Evolutionary conservation across 768 basidiomycete species (phyloP), one percentile per base, ranked within the genome.

Genomic region (Hygrocybe punicea): DNA sequence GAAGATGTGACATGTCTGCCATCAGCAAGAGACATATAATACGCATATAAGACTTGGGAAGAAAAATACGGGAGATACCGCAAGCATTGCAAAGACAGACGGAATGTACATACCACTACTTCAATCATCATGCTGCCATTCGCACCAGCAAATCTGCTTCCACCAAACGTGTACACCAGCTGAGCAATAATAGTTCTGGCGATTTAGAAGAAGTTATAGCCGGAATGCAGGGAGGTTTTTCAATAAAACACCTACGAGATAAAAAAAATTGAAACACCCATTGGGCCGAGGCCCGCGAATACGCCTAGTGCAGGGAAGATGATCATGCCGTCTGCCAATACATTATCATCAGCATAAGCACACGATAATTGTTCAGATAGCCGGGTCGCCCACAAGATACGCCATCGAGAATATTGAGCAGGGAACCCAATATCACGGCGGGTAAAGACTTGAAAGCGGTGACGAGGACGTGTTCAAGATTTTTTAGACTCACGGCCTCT

Each of bases 101-200:
- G 9, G 17, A 48, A 56, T 13, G 36, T 51, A 51, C 50, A 81
- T 68, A 93, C 90, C 62, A 98, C 94, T 10, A 95, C 92, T 73
- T 98, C 96, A 59, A 99, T 98, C 93, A 98, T 97, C 93, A 95
- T 93, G 60, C 90, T 93, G 6, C 91, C 92, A 71, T 93, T 94
- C 2, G 88, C 93, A 50, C 91, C 91, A 8, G 85, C 85, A 69
- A 99, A 97, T 21, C 85, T 86, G 62, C 89, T 93, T 4, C 91
- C 96, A 4, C 93, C 95, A 8, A 86, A 70, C 1, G 89, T 87
- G 70, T 92, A 98, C 0, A 88, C 82, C 21, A 97, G 73, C 67
- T 98, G 96, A 0, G 93, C 77, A 35, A 96, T 68, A 51, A 93
- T 75, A 24, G 91, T 82, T 5, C 86, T 87, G 29, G 8, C 29